Evolutionary conservation across 2,329 filamentous ascomycete species (phyloP), one percentile per base, ranked within the genome.

Genomic region (Dryadomyces sulphureus): DNA sequence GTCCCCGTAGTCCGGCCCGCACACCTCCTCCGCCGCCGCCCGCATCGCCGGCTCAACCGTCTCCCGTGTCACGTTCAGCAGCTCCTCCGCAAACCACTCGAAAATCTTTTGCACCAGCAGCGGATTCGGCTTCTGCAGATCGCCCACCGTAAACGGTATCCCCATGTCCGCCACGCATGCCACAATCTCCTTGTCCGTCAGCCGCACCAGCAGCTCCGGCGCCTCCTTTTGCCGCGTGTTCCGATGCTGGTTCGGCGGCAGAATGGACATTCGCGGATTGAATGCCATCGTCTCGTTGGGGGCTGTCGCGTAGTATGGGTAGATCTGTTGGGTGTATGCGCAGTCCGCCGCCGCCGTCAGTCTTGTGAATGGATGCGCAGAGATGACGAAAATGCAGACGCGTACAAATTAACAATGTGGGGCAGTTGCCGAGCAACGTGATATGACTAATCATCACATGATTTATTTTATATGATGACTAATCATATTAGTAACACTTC

Each of bases 101-200:
- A 96, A 94, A 45, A 98, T 88, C 70, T 92, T 88, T 64, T 98
- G 92, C 45, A 96, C 89, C 58, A 94, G 88, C 50, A 90, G 77
- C 3, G 92, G 83, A 56, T 94, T 94, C 5, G 92, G 92, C 60
- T 95, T 96, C 56, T 90, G 80, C 36, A 98, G 74, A 64, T 98
- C 90, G 50, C 83, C 77, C 17, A 89, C 71, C 32, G 78, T 84
- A 63, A 96, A 95, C 24, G 78, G 80, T 56, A 96, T 89, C 49
- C 90, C 90, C 57, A 96, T 94, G 62, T 96, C 92, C 57, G 83
- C 92, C 67, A 98, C 95, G 64, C 92, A 98, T 60, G 85, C 88
- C 55, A 90, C 90, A 50, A 98, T 95, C 62, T 98, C 92, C 57
- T 71, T 72, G 61, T 79, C 77, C 7, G 74, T 69, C 47, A 79